Conservation (phyloP, 139 green algal genomes). For the Haematococcus lacustris region DNA sequence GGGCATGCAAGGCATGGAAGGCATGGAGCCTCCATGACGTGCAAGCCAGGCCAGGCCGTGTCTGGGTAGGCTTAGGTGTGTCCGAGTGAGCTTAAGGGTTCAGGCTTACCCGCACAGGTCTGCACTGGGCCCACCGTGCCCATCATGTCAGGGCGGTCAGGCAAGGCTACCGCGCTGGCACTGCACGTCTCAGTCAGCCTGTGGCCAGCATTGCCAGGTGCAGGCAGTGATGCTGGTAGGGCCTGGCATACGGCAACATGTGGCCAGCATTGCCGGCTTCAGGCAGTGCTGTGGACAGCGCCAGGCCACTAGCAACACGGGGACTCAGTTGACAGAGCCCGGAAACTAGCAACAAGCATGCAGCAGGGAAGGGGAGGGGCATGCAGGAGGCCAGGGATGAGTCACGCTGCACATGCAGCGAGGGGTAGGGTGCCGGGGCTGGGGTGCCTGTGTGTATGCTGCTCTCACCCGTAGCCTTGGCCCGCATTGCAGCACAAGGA, state of each 20-base stretch:
- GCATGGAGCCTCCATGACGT: too few relatives aligned
- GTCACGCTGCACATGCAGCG: neutral
- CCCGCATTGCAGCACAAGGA: constrained; percentile 4
- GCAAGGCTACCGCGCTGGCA: neutral
- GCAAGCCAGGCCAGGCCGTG: neutral
- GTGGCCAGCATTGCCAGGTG: too few relatives aligned
- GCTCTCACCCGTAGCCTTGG: constrained; percentile 6
- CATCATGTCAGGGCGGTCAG: constrained; percentile 6
- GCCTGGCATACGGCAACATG: too few relatives aligned
- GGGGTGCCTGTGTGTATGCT: neutral
- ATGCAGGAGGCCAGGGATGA: neutral
- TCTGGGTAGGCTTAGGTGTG: neutral
- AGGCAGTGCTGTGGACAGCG: too few relatives aligned
- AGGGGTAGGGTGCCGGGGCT: neutral
- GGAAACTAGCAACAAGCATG: neutral
- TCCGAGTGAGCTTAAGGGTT: neutral
- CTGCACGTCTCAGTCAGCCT: constrained; percentile 9
- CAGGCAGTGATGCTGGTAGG: too few relatives aligned
- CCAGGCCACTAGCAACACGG: too few relatives aligned
- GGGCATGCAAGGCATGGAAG: too few relatives aligned
- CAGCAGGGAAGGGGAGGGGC: neutral
- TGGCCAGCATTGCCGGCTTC: too few relatives aligned
- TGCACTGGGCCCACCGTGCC: constrained; percentile 6
- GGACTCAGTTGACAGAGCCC: too few relatives aligned
- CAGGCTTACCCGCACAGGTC: constrained; percentile 6